Conservation (phyloP, 2,329 filamentous ascomycete genomes). For the Salinomyces thailandicus region DNA sequence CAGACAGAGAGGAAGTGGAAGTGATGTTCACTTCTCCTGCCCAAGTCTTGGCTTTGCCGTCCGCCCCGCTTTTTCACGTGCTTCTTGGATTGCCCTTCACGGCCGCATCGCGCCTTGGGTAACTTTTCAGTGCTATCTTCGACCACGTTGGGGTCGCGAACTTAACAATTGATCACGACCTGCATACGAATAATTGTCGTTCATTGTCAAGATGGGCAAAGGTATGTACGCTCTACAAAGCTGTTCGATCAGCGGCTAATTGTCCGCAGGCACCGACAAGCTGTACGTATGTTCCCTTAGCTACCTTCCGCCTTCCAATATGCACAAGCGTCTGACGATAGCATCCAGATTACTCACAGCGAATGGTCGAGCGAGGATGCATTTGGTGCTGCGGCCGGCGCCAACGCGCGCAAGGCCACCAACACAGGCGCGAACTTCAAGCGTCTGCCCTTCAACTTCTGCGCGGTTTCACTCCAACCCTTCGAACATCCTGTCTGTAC, state of each 20-base stretch:
- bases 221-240: conserved; percentile 3
- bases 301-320: not conserved
- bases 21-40: too few species aligned
- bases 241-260: conserved; percentile 7
- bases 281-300: conserved; percentile 27
- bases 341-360: conserved; percentile 72
- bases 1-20: too few species aligned
- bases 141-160: not conserved
- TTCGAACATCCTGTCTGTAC: conserved; percentile 95
- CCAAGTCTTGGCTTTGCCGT: too few species aligned
- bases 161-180: not conserved
- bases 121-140: not conserved
- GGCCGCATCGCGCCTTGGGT: not conserved
- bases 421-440: conserved; percentile 59
- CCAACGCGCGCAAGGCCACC: conserved; percentile 47
- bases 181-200: too few species aligned
- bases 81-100: not conserved
- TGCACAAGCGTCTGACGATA: conserved; percentile 1
- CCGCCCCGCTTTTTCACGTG: too few species aligned
- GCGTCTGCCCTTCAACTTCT: conserved; percentile 94
- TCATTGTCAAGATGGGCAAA: conserved; percentile 14
- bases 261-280: conserved; percentile 27
- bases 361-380: conserved; percentile 92
- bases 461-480: conserved; percentile 87
- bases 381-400: conserved; percentile 69